A percentile compares a stretch with the other conserved stretches of the same genome.
phyloP scores from a whole-genome alignment of 1,284 basidiomycete genomes.

The Boletus subluridellus region DNA sequence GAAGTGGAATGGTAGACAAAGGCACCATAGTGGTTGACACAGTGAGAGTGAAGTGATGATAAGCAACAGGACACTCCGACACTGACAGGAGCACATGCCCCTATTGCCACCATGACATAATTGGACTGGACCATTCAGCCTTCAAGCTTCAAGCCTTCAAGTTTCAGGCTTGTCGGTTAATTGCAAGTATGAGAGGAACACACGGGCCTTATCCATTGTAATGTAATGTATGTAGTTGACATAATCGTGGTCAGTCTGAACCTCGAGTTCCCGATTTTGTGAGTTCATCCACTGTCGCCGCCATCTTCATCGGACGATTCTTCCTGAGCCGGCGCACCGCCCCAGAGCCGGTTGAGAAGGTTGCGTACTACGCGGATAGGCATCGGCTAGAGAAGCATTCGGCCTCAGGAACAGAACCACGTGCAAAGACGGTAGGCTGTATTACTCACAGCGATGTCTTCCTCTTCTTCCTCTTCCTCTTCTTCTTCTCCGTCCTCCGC shows the following conservation, averaged over 20 bases:
- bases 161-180: too few species aligned
- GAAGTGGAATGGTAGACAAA: too few species aligned
- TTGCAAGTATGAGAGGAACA: too few species aligned
- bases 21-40: too few species aligned
- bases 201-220: too few species aligned
- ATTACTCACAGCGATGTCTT: conserved; percentile 47
- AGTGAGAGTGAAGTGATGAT: too few species aligned
- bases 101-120: too few species aligned
- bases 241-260: neutral
- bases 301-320: conserved; percentile 37
- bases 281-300: neutral
- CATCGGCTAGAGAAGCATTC: conserved; percentile 45
- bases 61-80: too few species aligned
- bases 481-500: conserved; percentile 36
- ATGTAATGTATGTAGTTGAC: too few species aligned
- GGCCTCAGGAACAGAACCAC: conserved; percentile 5
- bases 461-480: conserved; percentile 33
- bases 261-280: neutral
- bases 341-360: conserved; percentile 61
- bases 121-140: too few species aligned
- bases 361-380: conserved; percentile 61
- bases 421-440: neutral
- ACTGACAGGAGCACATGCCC: too few species aligned
- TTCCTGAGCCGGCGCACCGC: conserved; percentile 36
- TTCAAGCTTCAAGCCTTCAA: too few species aligned